Evolutionary conservation across 805 yeast genomes (phyloP), one percentile per base, ranked within the genome.

Genomic region (Yarrowia bubula): DNA sequence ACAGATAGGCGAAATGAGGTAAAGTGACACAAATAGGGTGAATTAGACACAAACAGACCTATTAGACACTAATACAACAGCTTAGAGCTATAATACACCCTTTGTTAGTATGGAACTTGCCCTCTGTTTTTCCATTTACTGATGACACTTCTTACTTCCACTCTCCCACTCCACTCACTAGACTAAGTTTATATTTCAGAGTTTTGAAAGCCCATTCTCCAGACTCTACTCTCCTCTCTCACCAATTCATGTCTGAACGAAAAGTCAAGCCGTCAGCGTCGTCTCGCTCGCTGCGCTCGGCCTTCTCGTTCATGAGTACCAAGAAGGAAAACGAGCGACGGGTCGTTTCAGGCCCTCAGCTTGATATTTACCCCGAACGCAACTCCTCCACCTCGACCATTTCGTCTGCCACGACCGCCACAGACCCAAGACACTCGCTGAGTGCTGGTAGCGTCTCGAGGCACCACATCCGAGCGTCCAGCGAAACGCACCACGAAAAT

Each of bases 201-300:
- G 28, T 22, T 22, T 22, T 22, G 28, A 5, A 22, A 22, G 5
- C n/a, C n/a, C n/a, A n/a, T n/a, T 22, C 28, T 22, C 28, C 28
- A 22, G 18, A 44, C 28, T 11, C 47, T 15, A 22, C 13, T 9
- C 31, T 32, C 37, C 39, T 11, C 8, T 7, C 42, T 32, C 55
- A 17, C 9, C 3, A 11, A 11, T n/a, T 4, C 28, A 55, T 55
- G 61, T 18, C 47, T 6, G 61, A 55, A 15, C 31, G 47, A 31
- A 39, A 41, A 22, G 47, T 55, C 47, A 55, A 55, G 35, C 61
- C 61, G 18, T 55, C 61, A 47, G 61, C 61, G 39, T 55, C 61
- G 38, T 39, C 61, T 28, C 35, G 61, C 47, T 55, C 61, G 47
- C 31, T 55, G 17, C 61, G 61, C 10, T 11, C 18, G 15, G 61